Evolutionary conservation across 2,329 filamentous ascomycete species (phyloP).

Genomic region (Claviceps fusiformis): DNA sequence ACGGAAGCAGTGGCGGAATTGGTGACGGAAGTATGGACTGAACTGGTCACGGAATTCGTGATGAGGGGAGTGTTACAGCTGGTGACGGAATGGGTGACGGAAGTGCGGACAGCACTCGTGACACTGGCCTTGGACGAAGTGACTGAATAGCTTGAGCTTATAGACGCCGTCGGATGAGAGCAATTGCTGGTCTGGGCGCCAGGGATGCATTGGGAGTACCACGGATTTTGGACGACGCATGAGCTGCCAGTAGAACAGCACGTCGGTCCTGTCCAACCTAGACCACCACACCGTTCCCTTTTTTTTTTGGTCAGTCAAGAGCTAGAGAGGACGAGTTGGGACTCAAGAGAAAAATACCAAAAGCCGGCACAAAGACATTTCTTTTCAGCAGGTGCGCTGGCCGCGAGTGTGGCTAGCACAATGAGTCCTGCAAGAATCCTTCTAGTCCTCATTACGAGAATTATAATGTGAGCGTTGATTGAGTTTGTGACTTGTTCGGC

Average conservation of each 20-base stretch:
- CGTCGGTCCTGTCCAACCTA: conserved; percentile 28
- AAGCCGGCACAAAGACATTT: conserved; percentile 20
- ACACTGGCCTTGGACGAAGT: background rate
- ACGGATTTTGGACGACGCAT: conserved; percentile 22
- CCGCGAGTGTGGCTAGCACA: conserved; percentile 13
- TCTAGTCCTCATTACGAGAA: background rate
- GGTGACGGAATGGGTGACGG: background rate
- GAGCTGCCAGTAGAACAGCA: conserved; percentile 27
- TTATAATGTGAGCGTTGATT: background rate
- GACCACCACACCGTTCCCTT: conserved; percentile 31
- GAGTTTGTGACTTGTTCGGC: background rate
- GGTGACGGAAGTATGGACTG: background rate
- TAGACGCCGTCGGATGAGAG: conserved; percentile 10
- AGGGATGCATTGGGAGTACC: conserved; percentile 24
- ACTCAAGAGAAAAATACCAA: conserved; percentile 18
- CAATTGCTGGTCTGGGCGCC: conserved; percentile 7
- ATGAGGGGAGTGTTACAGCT: background rate
- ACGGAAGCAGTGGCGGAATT: background rate
- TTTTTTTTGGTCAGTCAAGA: background rate
- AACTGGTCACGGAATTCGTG: background rate
- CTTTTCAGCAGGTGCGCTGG: conserved; percentile 28
- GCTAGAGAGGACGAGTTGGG: background rate
- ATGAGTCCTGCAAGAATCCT: background rate
- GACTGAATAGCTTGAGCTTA: conserved; percentile 31
- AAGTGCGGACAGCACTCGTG: background rate